phyloP scores from a whole-genome alignment of 2,329 filamentous ascomycete species.

The Penicillium digitatum region DNA sequence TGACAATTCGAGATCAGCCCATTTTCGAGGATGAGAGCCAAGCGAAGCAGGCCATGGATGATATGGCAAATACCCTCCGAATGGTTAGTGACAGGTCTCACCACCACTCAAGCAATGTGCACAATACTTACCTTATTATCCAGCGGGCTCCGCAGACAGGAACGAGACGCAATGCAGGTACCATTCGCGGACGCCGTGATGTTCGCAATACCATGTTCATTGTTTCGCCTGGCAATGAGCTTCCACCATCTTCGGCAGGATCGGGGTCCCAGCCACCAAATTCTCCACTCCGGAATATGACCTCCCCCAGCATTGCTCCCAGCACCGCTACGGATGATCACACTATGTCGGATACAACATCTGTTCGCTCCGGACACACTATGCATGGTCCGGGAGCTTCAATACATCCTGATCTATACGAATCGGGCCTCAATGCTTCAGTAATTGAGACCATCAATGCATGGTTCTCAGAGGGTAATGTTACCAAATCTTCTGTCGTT shows the following conservation, averaged over 20 bases:
- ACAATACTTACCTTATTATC: constrained; percentile 17
- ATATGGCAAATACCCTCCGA: constrained; percentile 49
- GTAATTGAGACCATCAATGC: constrained; percentile 89
- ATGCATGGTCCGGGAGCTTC: constrained; percentile 64
- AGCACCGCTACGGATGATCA: constrained; percentile 56
- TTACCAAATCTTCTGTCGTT: constrained; percentile 69
- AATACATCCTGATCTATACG: constrained; percentile 76
- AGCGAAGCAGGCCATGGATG: constrained; percentile 47
- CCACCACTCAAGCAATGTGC: not conserved
- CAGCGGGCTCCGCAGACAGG: constrained; percentile 46
- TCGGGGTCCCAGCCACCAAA: constrained; percentile 28
- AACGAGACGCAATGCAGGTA: constrained; percentile 67
- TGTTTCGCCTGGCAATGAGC: constrained; percentile 48
- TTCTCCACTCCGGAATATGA: constrained; percentile 40
- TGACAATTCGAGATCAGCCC: constrained; percentile 49
- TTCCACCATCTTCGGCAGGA: constrained; percentile 25
- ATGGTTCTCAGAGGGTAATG: constrained; percentile 68
- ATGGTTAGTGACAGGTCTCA: constrained; percentile 31
- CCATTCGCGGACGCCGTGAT: constrained; percentile 81
- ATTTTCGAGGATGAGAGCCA: constrained; percentile 50
- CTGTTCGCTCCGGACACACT: constrained; percentile 83
- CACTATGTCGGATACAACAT: constrained; percentile 77
- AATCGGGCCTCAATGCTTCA: constrained; percentile 78
- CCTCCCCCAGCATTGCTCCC: constrained; percentile 48
- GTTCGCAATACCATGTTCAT: constrained; percentile 88